Conservation (phyloP, 495 filamentous ascomycete genomes). For the Penicillium bovifimosum region DNA sequence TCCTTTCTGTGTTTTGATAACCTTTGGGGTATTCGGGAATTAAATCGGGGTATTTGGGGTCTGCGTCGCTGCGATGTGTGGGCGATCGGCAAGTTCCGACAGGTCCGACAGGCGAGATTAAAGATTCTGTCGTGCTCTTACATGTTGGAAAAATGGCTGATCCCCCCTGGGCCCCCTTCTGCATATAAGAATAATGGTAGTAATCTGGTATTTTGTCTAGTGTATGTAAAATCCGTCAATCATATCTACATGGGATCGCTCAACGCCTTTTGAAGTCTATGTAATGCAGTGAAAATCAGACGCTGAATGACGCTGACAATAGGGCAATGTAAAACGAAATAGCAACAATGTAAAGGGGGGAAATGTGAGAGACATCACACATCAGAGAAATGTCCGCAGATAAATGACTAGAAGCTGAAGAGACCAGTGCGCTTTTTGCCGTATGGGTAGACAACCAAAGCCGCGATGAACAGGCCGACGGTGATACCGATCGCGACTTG, state of each 20-base stretch:
- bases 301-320: constrained; percentile 5
- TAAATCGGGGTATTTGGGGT: neutral
- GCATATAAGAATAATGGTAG: neutral
- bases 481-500: constrained; percentile 92
- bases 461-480: constrained; percentile 80
- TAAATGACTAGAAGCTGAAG: constrained; percentile 65
- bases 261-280: neutral
- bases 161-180: no score
- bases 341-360: no score
- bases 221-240: neutral
- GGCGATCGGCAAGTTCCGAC: constrained; percentile 3
- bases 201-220: neutral
- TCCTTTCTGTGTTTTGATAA: neutral
- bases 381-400: constrained; percentile 2
- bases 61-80: neutral
- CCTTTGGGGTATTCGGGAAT: neutral
- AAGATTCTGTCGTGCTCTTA: no score
- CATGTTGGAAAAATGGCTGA: no score
- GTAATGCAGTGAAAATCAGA: constrained; percentile 1
- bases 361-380: neutral
- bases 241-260: neutral
- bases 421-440: constrained; percentile 83
- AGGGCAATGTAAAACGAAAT: neutral
- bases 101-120: neutral
- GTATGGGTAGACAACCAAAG: constrained; percentile 79